These are phyloP conservation scores for Prunus mira DNA, from an alignment of 306 rosid genomes.

Conservation along the genomic window DNA sequence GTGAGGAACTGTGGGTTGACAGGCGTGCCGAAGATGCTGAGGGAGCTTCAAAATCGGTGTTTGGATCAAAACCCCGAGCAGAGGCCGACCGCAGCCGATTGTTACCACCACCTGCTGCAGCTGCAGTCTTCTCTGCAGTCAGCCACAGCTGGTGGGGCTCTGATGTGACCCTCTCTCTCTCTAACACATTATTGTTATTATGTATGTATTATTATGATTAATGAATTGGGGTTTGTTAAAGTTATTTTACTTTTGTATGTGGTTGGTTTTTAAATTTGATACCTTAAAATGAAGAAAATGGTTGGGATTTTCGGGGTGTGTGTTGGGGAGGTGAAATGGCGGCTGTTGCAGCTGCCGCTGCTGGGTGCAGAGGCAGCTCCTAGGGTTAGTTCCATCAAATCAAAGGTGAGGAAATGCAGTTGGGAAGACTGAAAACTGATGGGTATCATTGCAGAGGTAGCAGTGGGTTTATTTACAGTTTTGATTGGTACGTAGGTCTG, in stretches of 20 bases:
- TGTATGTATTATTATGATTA: neutral
- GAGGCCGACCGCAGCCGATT: constrained; percentile 94
- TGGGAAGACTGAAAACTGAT: neutral
- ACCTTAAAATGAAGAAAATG: too few species aligned
- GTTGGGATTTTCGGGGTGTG: neutral
- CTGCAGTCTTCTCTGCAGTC: constrained; percentile 65
- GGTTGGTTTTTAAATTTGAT: too few species aligned
- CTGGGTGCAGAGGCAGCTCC: neutral
- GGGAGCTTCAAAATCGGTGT: constrained; percentile 76
- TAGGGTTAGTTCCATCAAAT: constrained; percentile 13
- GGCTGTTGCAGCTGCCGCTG: neutral
- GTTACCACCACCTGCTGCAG: constrained; percentile 95
- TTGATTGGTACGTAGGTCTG: neutral
- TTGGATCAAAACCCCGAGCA: constrained; percentile 86
- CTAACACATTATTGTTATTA: neutral
- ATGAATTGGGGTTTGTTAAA: neutral
- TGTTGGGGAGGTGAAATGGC: neutral
- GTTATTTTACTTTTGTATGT: too few species aligned
- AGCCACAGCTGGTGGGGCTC: constrained; percentile 30
- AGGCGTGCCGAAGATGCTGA: constrained; percentile 73
- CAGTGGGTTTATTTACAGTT: neutral
- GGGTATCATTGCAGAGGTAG: neutral
- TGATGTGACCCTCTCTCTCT: constrained; percentile 46
- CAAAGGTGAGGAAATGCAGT: constrained; percentile 2
- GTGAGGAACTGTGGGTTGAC: constrained; percentile 61